Evolutionary conservation across 768 basidiomycete genomes (phyloP).

Genomic region (Suillus subaureus): DNA sequence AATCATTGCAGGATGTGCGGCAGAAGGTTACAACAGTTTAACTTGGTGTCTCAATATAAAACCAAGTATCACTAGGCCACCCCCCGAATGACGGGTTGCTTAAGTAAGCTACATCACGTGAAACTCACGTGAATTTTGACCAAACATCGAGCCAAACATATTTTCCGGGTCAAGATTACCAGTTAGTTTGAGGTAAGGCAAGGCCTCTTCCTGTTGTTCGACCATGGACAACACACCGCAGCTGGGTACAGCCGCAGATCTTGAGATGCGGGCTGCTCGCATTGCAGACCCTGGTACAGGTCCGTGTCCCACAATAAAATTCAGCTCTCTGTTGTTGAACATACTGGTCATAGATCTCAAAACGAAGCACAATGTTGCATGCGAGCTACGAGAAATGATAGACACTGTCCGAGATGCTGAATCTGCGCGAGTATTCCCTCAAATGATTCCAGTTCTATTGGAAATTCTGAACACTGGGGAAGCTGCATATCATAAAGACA

Average conservation of each 20-base stretch:
- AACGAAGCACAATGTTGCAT: slow-evolving; percentile 68
- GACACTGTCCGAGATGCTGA: slow-evolving; percentile 80
- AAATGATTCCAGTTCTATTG: slow-evolving; percentile 72
- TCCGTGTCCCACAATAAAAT: slow-evolving; percentile 30
- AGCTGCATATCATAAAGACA: slow-evolving; percentile 66
- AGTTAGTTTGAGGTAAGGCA: neutral
- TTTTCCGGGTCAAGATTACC: slow-evolving; percentile 29
- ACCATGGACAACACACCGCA: slow-evolving; percentile 48
- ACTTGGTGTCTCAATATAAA: neutral
- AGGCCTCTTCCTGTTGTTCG: slow-evolving; percentile 5
- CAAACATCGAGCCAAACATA: slow-evolving; percentile 36
- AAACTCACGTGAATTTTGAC: slow-evolving; percentile 29
- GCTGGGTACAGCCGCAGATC: slow-evolving; percentile 53
- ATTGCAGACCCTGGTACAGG: slow-evolving; percentile 78
- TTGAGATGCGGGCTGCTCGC: slow-evolving; percentile 70
- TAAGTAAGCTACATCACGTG: slow-evolving; percentile 26
- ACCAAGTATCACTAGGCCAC: neutral
- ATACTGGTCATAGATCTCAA: slow-evolving; percentile 55
- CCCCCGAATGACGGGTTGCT: neutral
- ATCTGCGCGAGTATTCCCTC: slow-evolving; percentile 65
- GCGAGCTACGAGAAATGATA: slow-evolving; percentile 79
- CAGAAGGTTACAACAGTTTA: neutral
- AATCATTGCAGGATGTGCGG: neutral
- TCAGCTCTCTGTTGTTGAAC: slow-evolving; percentile 1
- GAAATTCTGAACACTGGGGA: slow-evolving; percentile 73